Evolutionary conservation across 768 basidiomycete species (phyloP).

Genomic region (Amanita muscaria): DNA sequence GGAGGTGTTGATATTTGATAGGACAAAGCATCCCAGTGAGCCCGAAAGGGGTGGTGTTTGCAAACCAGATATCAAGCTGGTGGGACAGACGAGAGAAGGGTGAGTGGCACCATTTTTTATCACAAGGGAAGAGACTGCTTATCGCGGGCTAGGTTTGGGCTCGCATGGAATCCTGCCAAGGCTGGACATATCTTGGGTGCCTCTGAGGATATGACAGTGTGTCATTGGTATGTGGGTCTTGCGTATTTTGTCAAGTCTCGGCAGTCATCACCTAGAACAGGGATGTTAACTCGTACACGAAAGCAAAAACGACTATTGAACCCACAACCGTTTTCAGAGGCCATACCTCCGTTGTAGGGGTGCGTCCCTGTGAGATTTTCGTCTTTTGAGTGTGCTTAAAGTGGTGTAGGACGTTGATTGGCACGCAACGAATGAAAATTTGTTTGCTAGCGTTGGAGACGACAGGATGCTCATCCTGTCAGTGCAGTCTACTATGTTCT

Average conservation of each 20-base stretch:
- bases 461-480: constrained; percentile 93
- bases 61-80: constrained; percentile 83
- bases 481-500: constrained; percentile 20
- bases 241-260: neutral
- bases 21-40: constrained; percentile 93
- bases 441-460: constrained; percentile 94
- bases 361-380: constrained; percentile 29
- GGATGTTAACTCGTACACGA: constrained; percentile 89
- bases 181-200: constrained; percentile 82
- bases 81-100: constrained; percentile 93
- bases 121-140: neutral
- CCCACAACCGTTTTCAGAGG: constrained; percentile 79
- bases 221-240: constrained; percentile 62
- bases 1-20: constrained; percentile 90
- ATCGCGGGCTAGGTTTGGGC: constrained; percentile 61
- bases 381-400: constrained; percentile 4
- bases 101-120: constrained; percentile 28
- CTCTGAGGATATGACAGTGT: constrained; percentile 93
- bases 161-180: constrained; percentile 87
- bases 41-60: constrained; percentile 79
- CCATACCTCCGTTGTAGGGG: constrained; percentile 88
- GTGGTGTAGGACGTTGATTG: constrained; percentile 87
- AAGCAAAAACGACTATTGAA: constrained; percentile 70
- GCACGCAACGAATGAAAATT: constrained; percentile 72
- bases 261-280: constrained; percentile 37